A percentile compares a stretch with the other conserved stretches of the same genome.
These are phyloP conservation scores for Cymbidium sinense DNA, from an alignment of 106 monocot species.

Conservation along the genomic window DNA sequence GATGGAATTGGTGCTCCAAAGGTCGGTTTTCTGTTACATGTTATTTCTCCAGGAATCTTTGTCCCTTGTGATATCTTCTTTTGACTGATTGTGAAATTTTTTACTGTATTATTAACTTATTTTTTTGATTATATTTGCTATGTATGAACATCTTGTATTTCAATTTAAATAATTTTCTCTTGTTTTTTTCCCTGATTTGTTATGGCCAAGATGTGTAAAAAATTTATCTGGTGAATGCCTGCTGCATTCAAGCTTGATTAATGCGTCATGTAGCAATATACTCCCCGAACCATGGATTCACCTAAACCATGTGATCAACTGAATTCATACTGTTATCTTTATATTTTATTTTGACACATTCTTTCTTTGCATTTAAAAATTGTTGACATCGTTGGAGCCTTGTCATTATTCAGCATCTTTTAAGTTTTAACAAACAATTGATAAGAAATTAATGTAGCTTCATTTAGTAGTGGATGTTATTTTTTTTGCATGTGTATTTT, in stretches of 20 bases:
- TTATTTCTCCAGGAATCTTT: background rate
- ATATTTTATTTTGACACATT: background rate
- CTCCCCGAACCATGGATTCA: background rate
- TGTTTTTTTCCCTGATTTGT: background rate
- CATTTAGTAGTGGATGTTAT: no score
- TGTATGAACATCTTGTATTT: background rate
- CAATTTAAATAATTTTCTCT: background rate
- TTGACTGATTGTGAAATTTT: background rate
- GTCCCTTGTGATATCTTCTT: background rate
- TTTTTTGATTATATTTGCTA: no score
- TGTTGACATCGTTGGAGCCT: background rate
- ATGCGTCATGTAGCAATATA: no score
- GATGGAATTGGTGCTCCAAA: constrained; percentile 78
- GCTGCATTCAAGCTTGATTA: no score
- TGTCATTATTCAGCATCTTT: background rate
- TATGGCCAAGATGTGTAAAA: background rate
- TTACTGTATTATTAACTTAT: background rate
- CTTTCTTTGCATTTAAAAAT: background rate
- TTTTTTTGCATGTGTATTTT: no score
- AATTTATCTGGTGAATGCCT: background rate
- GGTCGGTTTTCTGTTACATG: constrained; percentile 31
- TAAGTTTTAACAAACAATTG: background rate
- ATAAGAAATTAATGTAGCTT: background rate
- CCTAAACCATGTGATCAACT: background rate
- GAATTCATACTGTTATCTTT: background rate